phyloP scores from a whole-genome alignment of 495 filamentous ascomycete species.

The Penicillium crystallinum region DNA sequence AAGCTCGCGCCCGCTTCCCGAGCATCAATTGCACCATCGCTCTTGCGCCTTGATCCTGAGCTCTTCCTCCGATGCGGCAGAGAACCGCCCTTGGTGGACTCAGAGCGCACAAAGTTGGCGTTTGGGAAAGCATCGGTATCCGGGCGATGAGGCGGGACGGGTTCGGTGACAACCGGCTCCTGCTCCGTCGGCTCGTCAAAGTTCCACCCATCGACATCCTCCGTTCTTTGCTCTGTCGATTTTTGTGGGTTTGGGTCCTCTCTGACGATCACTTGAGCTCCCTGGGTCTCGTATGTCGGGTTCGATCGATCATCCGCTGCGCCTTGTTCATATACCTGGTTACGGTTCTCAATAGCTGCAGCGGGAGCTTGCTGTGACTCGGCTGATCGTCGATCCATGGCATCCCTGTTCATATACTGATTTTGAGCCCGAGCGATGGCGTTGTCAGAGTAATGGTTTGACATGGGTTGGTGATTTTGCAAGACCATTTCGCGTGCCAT shows the following conservation, averaged over 20 bases:
- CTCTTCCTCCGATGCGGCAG: conserved; percentile 75
- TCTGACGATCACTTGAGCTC: conserved; percentile 39
- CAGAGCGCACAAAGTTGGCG: conserved; percentile 67
- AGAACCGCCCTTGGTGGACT: conserved; percentile 63
- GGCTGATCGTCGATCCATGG: conserved; percentile 33
- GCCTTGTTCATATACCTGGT: conserved; percentile 32
- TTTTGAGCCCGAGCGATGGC: conserved; percentile 30
- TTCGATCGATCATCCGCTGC: conserved; percentile 52
- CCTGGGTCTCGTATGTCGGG: conserved; percentile 54
- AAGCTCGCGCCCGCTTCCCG: conserved; percentile 34
- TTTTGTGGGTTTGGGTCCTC: conserved; percentile 30
- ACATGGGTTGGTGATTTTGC: conserved; percentile 43
- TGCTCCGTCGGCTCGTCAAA: conserved; percentile 65
- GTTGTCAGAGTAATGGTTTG: conserved; percentile 42
- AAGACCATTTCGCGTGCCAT: conserved; percentile 42
- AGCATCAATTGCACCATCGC: conserved; percentile 47
- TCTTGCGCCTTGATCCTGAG: conserved; percentile 62
- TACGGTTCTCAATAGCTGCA: conserved; percentile 36
- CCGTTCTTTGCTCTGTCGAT: conserved; percentile 31
- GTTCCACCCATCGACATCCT: conserved; percentile 80
- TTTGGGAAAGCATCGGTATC: conserved; percentile 83
- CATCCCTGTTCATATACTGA: conserved; percentile 29
- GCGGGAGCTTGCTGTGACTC: conserved; percentile 37
- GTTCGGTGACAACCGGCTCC: conserved; percentile 39
- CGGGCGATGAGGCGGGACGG: conserved; percentile 57